Percentiles rank a stretch among this genome's conserved stretches.
These are phyloP conservation scores for Monosporascus sp. DNA, from an alignment of 2,329 filamentous ascomycete species.

Conservation along the genomic window DNA sequence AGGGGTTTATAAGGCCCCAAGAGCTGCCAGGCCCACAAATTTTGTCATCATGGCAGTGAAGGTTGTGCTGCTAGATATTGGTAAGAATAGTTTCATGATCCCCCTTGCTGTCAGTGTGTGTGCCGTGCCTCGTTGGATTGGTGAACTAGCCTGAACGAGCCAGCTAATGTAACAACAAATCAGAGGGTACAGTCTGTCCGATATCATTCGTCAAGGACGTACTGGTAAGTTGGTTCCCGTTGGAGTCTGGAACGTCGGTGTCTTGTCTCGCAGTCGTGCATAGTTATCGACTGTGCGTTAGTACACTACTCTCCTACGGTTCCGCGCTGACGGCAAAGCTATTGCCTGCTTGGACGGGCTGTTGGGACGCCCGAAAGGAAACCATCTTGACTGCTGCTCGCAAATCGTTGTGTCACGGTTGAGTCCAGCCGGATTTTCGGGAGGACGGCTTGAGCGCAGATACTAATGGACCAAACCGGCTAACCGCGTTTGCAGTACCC, in stretches of 20 bases:
- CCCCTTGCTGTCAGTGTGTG: slow-evolving; percentile 13
- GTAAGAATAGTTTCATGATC: slow-evolving; percentile 35
- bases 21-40: too few relatives aligned
- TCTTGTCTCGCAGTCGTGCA: not conserved
- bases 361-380: not conserved
- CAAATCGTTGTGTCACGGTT: not conserved
- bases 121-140: slow-evolving; percentile 15
- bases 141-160: slow-evolving; percentile 31
- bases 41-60: slow-evolving; percentile 30
- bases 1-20: too few relatives aligned
- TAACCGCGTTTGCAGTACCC: slow-evolving; percentile 56
- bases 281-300: not conserved
- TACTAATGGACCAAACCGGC: slow-evolving; percentile 2
- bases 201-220: slow-evolving; percentile 83
- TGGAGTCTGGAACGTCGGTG: not conserved
- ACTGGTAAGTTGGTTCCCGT: slow-evolving; percentile 55
- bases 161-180: slow-evolving; percentile 34
- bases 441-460: not conserved
- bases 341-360: not conserved
- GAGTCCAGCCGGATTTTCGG: slow-evolving; percentile 1
- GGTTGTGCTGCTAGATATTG: slow-evolving; percentile 54
- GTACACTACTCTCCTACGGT: not conserved
- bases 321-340: not conserved
- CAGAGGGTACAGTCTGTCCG: slow-evolving; percentile 78
- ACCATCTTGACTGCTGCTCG: not conserved